A percentile compares a stretch with the other conserved stretches of the same genome.
These are phyloP conservation scores for Euphorbia schlechtendalii DNA, from an alignment of 441 rosid genomes.

Conservation along the genomic window DNA sequence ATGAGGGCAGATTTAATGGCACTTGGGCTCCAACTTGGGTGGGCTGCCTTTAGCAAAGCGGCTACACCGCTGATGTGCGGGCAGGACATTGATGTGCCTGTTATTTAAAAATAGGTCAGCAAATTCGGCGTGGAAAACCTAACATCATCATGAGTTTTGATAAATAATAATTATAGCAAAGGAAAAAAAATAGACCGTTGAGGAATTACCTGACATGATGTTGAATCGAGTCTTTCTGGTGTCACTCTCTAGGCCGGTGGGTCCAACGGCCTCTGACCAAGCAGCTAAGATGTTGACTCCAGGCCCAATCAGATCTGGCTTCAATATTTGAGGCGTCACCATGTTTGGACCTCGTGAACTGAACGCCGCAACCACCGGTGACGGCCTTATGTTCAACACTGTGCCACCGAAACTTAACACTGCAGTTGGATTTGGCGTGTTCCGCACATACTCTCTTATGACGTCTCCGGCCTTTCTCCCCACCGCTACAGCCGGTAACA, in stretches of 20 bases:
- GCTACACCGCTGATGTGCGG: constrained; percentile 91
- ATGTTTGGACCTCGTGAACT: constrained; percentile 82
- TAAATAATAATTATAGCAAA: too few relatives aligned
- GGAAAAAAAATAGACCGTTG: constrained; percentile 12
- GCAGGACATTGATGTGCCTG: constrained; percentile 95
- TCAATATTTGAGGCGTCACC: constrained; percentile 76
- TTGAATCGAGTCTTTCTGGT: constrained; percentile 56
- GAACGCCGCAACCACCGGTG: constrained; percentile 91
- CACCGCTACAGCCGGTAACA: constrained; percentile 64
- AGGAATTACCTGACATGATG: constrained; percentile 67
- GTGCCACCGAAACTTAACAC: too few relatives aligned
- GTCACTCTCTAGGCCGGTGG: constrained; percentile 66
- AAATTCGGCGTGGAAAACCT: constrained; percentile 9
- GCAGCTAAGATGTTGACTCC: constrained; percentile 85
- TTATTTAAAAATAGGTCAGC: constrained; percentile 8
- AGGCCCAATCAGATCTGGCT: constrained; percentile 90
- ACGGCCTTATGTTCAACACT: too few relatives aligned
- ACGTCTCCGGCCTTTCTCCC: constrained; percentile 56
- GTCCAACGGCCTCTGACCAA: constrained; percentile 73
- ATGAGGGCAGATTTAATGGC: constrained; percentile 94
- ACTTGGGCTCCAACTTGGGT: constrained; percentile 68
- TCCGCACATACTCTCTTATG: too few relatives aligned
- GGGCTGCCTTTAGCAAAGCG: constrained; percentile 73
- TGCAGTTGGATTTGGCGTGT: too few relatives aligned
- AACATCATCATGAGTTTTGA: too few relatives aligned